Percentiles rank a stretch among this genome's conserved stretches.
Evolutionary conservation across 495 filamentous ascomycete genomes (phyloP).

Genomic region (Glonium stellatum): DNA sequence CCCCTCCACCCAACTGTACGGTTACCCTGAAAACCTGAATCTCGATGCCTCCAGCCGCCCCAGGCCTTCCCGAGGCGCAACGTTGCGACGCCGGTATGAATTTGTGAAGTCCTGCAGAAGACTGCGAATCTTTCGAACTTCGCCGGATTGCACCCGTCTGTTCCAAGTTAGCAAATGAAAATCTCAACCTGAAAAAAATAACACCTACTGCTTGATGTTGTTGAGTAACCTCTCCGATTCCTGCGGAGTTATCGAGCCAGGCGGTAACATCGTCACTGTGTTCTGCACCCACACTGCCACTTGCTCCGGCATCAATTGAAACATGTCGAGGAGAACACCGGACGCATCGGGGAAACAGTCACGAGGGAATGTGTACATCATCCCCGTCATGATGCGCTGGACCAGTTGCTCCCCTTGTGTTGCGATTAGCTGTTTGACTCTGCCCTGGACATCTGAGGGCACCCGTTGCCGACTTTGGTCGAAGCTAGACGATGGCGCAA

Average conservation of each 20-base stretch:
- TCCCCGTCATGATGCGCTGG: conserved; percentile 82
- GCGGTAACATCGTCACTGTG: conserved; percentile 76
- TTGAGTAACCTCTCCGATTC: conserved; percentile 45
- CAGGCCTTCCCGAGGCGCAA: conserved; percentile 86
- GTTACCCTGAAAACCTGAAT: conserved; percentile 60
- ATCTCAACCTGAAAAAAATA: neutral
- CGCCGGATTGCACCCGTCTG: conserved; percentile 56
- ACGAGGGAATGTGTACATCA: conserved; percentile 97
- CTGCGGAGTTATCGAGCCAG: conserved; percentile 63
- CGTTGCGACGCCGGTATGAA: conserved; percentile 83
- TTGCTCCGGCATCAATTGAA: conserved; percentile 75
- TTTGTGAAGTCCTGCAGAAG: conserved; percentile 95
- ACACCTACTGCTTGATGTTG: conserved; percentile 38
- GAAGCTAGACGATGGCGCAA: conserved; percentile 66
- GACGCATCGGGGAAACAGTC: conserved; percentile 94
- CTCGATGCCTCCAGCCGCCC: conserved; percentile 75
- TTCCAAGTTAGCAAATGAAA: neutral
- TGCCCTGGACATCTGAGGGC: conserved; percentile 37
- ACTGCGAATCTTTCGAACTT: conserved; percentile 71
- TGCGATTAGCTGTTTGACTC: conserved; percentile 64
- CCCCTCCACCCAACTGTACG: neutral
- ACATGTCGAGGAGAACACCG: conserved; percentile 79
- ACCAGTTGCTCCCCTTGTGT: conserved; percentile 70
- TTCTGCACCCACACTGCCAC: conserved; percentile 70
- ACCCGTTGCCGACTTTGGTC: conserved; percentile 39